Percentiles rank a stretch among this genome's conserved stretches.
Conservation (phyloP, 169 alveolate genomes). For the Eimeria nieschulzi region DNA sequence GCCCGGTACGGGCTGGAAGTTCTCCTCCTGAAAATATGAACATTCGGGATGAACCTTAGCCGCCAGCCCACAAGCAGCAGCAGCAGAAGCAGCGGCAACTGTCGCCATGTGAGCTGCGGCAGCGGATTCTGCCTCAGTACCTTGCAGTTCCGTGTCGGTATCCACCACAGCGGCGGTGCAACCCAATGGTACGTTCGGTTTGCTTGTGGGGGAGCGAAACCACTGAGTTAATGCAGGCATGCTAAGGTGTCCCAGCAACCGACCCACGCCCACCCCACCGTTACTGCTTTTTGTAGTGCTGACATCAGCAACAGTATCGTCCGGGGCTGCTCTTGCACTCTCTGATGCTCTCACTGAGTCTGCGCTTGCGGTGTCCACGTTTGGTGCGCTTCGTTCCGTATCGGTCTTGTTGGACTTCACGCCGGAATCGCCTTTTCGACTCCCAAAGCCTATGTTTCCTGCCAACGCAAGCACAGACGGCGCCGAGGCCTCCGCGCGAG, state of each 20-base stretch:
- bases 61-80: background rate
- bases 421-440: background rate
- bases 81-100: background rate
- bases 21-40: background rate
- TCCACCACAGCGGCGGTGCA: constrained; percentile 26
- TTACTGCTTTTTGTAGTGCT: background rate
- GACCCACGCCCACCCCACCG: background rate
- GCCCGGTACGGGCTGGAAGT: background rate
- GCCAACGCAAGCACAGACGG: constrained; percentile 28
- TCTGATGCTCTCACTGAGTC: background rate
- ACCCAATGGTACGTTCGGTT: background rate
- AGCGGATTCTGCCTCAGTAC: constrained; percentile 43
- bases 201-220: background rate
- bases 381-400: background rate
- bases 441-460: constrained; percentile 1
- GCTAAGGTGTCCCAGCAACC: constrained; percentile 10
- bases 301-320: background rate
- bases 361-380: background rate
- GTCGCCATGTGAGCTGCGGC: constrained; percentile 9
- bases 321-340: background rate
- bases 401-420: background rate
- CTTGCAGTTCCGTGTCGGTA: constrained; percentile 31
- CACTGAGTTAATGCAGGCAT: constrained; percentile 21
- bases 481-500: constrained; percentile 10
- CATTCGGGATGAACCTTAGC: background rate